Evolutionary conservation across 2,329 filamentous ascomycete genomes (phyloP).

Genomic region (Podosphaera xanthii): DNA sequence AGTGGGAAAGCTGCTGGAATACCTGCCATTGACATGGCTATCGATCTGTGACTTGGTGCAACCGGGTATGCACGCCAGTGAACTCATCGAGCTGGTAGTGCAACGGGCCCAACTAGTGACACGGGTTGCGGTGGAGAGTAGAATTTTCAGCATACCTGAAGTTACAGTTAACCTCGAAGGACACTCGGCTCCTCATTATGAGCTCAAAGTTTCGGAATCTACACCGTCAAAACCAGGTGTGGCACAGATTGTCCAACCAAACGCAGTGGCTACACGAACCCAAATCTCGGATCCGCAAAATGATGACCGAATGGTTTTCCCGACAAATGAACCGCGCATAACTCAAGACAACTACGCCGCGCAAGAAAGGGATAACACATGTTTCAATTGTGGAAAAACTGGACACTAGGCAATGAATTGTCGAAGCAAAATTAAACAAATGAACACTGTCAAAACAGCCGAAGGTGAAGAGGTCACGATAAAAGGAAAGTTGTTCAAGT

Average conservation of each 20-base stretch:
- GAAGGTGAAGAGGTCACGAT: neutral
- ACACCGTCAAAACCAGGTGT: neutral
- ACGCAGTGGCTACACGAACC: neutral
- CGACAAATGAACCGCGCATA: neutral
- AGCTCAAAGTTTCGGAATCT: neutral
- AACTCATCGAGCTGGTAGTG: neutral
- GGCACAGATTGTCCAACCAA: neutral
- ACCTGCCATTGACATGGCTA: neutral
- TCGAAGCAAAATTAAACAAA: neutral
- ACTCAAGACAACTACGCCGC: neutral
- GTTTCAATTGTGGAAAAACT: neutral
- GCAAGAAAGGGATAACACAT: neutral
- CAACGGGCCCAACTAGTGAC: neutral
- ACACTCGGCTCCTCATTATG: neutral
- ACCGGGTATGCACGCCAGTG: neutral
- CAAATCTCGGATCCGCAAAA: neutral
- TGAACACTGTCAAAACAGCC: neutral
- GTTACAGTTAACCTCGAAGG: neutral
- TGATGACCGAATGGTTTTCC: neutral
- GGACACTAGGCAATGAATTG: neutral
- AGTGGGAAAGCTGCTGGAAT: neutral
- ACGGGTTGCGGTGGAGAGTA: neutral
- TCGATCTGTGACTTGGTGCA: neutral
- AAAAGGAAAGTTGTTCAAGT: neutral
- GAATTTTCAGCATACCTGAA: neutral